Conservation (phyloP, 441 rosid species). For the Geranium incanum region DNA sequence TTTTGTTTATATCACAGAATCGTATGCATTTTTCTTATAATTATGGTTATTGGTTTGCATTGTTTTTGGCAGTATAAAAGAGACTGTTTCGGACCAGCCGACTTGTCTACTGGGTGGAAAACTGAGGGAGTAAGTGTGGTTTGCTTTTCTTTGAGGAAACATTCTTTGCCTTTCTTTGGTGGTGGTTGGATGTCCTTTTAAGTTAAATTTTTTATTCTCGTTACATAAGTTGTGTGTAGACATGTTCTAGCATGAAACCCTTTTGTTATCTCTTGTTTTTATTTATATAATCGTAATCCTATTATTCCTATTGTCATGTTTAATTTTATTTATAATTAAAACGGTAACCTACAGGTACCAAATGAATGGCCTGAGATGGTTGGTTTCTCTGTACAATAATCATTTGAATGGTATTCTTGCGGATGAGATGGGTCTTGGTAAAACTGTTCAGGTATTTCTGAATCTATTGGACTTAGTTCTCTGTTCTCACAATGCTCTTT, state of each 20-base stretch:
- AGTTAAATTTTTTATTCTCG: neutral
- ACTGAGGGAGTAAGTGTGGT: conserved; percentile 75
- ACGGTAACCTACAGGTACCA: conserved; percentile 62
- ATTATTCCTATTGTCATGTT: conserved; percentile 7
- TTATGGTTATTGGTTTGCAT: conserved; percentile 6
- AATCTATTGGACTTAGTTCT: conserved; percentile 17
- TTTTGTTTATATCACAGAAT: conserved; percentile 11
- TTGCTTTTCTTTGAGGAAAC: conserved; percentile 11
- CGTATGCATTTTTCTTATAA: conserved; percentile 11
- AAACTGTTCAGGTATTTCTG: conserved; percentile 78
- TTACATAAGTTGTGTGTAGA: neutral
- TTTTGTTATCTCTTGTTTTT: neutral
- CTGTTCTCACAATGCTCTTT: conserved; percentile 4
- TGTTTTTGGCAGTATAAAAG: conserved; percentile 66
- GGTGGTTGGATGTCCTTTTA: neutral
- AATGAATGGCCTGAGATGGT: conserved; percentile 92
- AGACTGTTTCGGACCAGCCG: conserved; percentile 80
- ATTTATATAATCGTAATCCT: neutral
- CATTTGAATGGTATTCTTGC: conserved; percentile 92
- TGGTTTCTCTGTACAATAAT: conserved; percentile 83
- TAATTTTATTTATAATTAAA: conserved; percentile 19
- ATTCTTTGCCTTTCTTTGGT: neutral
- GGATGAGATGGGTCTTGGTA: conserved; percentile 99
- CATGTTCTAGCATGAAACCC: neutral
- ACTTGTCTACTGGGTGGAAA: conserved; percentile 62